Evolutionary conservation across 2,329 filamentous ascomycete genomes (phyloP).

Genomic region (Claviceps cyperi): DNA sequence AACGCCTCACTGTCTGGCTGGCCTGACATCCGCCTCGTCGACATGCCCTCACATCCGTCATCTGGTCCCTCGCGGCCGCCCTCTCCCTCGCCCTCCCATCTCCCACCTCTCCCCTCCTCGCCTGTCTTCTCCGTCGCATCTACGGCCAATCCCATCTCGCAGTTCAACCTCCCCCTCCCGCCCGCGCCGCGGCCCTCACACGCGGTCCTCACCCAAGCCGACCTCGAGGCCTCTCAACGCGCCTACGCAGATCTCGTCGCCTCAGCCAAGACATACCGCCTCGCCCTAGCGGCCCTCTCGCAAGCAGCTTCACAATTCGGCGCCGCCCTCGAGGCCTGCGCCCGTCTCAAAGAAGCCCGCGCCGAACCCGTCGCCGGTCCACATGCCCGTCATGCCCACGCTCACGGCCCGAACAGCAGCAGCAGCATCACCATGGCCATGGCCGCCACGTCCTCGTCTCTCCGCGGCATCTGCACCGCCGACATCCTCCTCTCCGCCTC

Average conservation of each 20-base stretch:
- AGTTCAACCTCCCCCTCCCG: conserved; percentile 45
- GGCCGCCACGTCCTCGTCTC: conserved; percentile 15
- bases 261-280: conserved; percentile 48
- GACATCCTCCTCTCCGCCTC: conserved; percentile 47
- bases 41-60: conserved; percentile 2
- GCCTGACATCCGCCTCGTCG: not conserved
- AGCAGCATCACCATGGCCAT: conserved; percentile 32
- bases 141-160: conserved; percentile 43
- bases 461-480: conserved; percentile 40
- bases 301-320: conserved; percentile 49
- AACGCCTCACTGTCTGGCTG: not conserved
- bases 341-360: conserved; percentile 52
- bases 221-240: conserved; percentile 46
- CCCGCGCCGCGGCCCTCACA: conserved; percentile 43
- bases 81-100: conserved; percentile 39
- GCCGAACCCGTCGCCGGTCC: conserved; percentile 35
- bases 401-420: conserved; percentile 16
- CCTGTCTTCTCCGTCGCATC: conserved; percentile 50
- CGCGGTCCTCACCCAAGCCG: conserved; percentile 45
- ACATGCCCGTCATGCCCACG: conserved; percentile 27
- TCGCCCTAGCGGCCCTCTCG: conserved; percentile 46
- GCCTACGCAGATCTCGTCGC: conserved; percentile 48
- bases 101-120: conserved; percentile 46
- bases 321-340: conserved; percentile 50
- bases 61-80: conserved; percentile 21